phyloP scores from a whole-genome alignment of 805 yeast genomes.

The Metschnikowia noctiluminum region DNA sequence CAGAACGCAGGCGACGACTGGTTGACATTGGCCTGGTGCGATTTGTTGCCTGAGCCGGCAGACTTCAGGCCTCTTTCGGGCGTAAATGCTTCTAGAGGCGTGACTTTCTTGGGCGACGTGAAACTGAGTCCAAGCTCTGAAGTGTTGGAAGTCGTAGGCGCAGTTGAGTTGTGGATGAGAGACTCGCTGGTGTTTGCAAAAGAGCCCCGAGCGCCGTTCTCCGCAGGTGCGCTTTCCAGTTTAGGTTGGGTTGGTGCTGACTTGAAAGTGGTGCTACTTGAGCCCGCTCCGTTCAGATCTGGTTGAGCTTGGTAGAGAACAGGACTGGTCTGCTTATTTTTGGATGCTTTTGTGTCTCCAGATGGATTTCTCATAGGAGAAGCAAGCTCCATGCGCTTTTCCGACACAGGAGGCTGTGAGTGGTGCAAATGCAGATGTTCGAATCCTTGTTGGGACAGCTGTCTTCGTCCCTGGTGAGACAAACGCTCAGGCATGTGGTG shows the following conservation, averaged over 20 bases:
- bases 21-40: slow-evolving; percentile 34
- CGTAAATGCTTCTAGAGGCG: slow-evolving; percentile 42
- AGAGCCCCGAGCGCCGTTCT: slow-evolving; percentile 5
- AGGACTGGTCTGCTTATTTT: not conserved
- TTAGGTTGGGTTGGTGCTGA: slow-evolving; percentile 3
- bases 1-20: slow-evolving; percentile 87
- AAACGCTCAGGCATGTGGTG: not conserved
- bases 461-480: no score
- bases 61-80: slow-evolving; percentile 42
- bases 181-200: slow-evolving; percentile 18
- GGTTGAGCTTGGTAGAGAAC: not conserved
- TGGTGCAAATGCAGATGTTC: slow-evolving; percentile 11
- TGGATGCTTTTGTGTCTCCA: not conserved
- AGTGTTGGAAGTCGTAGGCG: slow-evolving; percentile 27
- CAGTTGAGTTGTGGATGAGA: slow-evolving; percentile 16
- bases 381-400: slow-evolving; percentile 41
- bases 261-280: slow-evolving; percentile 4
- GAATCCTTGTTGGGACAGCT: slow-evolving; percentile 4
- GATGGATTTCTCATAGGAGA: slow-evolving; percentile 29
- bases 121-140: slow-evolving; percentile 37
- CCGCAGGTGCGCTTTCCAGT: not conserved
- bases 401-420: slow-evolving; percentile 12
- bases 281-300: not conserved
- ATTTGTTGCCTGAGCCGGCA: slow-evolving; percentile 19
- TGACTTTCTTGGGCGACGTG: slow-evolving; percentile 41